Evolutionary conservation across 306 rosid species (phyloP).

Genomic region (Lathyrus tuberosus): DNA sequence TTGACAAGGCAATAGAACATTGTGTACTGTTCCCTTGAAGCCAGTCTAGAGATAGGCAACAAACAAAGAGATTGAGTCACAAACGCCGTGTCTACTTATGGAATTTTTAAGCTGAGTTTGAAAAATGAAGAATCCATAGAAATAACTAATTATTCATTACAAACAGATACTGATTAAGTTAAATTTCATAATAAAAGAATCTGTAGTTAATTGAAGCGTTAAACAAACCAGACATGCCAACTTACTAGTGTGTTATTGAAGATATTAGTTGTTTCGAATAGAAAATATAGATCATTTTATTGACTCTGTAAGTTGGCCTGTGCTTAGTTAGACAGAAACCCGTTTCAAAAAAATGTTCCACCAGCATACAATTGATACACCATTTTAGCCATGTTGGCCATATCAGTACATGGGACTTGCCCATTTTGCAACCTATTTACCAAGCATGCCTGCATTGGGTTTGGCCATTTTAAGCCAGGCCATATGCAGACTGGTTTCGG

Average conservation of each 20-base stretch:
- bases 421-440: no score
- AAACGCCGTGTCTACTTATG: not conserved
- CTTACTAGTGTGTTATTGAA: not conserved
- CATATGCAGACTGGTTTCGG: no score
- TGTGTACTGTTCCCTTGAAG: not conserved
- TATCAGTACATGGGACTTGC: no score
- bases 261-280: slow-evolving; percentile 5
- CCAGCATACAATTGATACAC: no score
- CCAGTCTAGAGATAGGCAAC: slow-evolving; percentile 12
- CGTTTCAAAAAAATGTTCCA: no score
- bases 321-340: not conserved
- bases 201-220: not conserved
- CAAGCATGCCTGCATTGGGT: no score
- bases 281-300: not conserved
- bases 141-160: not conserved
- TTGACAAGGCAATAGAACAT: not conserved
- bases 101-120: not conserved
- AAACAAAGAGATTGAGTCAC: not conserved
- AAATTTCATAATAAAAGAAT: not conserved
- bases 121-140: not conserved
- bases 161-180: not conserved
- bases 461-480: no score
- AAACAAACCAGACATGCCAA: not conserved
- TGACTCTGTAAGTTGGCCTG: not conserved
- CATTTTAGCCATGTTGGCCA: no score